phyloP scores from a whole-genome alignment of 169 alveolate species.

The Perkinsus olseni region DNA sequence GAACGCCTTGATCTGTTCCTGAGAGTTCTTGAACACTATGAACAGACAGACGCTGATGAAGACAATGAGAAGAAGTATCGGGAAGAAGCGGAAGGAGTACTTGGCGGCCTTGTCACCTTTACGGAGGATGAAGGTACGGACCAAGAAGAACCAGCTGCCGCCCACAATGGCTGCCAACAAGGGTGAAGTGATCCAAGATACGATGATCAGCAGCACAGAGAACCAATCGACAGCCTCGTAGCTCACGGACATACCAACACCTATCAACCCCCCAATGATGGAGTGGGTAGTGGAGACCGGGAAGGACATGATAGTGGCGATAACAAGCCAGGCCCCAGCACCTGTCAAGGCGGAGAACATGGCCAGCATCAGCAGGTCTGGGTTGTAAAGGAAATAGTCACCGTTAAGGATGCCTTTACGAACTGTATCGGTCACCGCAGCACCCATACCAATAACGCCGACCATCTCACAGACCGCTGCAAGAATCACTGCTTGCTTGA shows the following conservation, averaged over 20 bases:
- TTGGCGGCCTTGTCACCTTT: not conserved
- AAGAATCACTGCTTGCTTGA: slow-evolving; percentile 47
- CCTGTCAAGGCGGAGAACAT: slow-evolving; percentile 63
- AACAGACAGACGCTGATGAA: slow-evolving; percentile 15
- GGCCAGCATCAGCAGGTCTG: slow-evolving; percentile 62
- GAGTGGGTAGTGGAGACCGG: slow-evolving; percentile 80
- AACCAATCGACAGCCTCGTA: slow-evolving; percentile 54
- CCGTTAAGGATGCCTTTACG: slow-evolving; percentile 56
- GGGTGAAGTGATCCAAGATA: slow-evolving; percentile 51
- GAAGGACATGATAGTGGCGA: slow-evolving; percentile 52
- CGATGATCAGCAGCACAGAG: slow-evolving; percentile 43
- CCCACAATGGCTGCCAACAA: slow-evolving; percentile 16
- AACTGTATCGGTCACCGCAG: slow-evolving; percentile 67
- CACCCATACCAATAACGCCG: slow-evolving; percentile 69
- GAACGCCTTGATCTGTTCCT: no score
- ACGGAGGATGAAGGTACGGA: not conserved
- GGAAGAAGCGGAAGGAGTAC: slow-evolving; percentile 5
- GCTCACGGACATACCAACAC: slow-evolving; percentile 62
- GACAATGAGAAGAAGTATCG: slow-evolving; percentile 14
- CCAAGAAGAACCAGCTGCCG: slow-evolving; percentile 11
- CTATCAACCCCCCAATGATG: slow-evolving; percentile 65
- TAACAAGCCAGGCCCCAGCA: slow-evolving; percentile 59
- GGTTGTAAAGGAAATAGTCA: slow-evolving; percentile 51
- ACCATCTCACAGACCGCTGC: slow-evolving; percentile 63
- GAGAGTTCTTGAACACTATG: slow-evolving; percentile 18